phyloP scores from a whole-genome alignment of 768 basidiomycete species.

The Lactarius deliciosus region DNA sequence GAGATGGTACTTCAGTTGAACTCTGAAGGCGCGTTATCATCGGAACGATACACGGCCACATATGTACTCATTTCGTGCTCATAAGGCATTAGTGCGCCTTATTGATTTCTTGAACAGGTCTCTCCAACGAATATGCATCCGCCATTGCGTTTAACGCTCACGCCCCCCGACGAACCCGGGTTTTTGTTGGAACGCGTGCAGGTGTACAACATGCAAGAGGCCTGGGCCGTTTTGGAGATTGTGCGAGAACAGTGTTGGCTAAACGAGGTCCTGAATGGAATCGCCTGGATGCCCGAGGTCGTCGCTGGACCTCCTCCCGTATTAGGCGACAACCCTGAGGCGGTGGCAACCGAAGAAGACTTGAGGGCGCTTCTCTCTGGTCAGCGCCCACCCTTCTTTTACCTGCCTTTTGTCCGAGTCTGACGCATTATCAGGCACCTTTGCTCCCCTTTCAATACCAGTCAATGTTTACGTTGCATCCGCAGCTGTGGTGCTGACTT shows the following conservation, averaged over 20 bases:
- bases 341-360: slow-evolving; percentile 51
- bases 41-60: slow-evolving; percentile 64
- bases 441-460: slow-evolving; percentile 61
- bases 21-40: slow-evolving; percentile 43
- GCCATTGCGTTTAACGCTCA: slow-evolving; percentile 63
- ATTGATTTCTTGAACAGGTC: slow-evolving; percentile 41
- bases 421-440: slow-evolving; percentile 45
- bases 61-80: slow-evolving; percentile 50
- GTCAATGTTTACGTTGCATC: slow-evolving; percentile 62
- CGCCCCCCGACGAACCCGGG: slow-evolving; percentile 71
- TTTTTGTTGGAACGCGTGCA: slow-evolving; percentile 70
- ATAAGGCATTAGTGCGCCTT: background rate
- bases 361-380: slow-evolving; percentile 67
- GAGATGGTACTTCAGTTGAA: slow-evolving; percentile 47
- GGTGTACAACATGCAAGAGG: slow-evolving; percentile 69
- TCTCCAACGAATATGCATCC: slow-evolving; percentile 70
- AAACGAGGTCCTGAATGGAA: slow-evolving; percentile 64
- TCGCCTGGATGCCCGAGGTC: slow-evolving; percentile 62
- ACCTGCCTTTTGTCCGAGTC: background rate
- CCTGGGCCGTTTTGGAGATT: slow-evolving; percentile 77
- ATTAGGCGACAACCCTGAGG: slow-evolving; percentile 31
- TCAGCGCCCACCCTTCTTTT: slow-evolving; percentile 33
- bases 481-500: slow-evolving; percentile 54
- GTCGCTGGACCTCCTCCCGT: slow-evolving; percentile 33
- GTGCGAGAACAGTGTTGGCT: slow-evolving; percentile 85